Percentiles rank a stretch among this genome's conserved stretches.
phyloP scores from a whole-genome alignment of 2,329 filamentous ascomycete species.

The Penicillium sp. region DNA sequence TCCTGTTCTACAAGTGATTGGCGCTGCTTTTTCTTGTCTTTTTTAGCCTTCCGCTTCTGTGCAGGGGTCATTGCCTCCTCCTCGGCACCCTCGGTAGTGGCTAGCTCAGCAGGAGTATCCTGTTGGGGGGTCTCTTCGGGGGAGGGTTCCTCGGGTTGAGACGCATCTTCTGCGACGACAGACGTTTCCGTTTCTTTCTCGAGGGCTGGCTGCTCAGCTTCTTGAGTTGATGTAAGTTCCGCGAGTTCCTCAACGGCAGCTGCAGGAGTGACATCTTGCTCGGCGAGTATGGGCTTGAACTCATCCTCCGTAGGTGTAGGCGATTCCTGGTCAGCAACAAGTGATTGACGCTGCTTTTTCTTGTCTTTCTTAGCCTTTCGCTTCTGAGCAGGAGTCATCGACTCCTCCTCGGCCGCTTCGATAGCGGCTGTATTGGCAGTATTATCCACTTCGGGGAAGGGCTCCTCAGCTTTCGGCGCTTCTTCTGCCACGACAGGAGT shows the following conservation, averaged over 20 bases:
- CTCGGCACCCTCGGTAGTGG: conserved; percentile 1
- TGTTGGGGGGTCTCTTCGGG: not conserved
- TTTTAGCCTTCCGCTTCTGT: conserved; percentile 19
- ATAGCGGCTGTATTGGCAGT: not conserved
- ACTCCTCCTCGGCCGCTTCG: conserved; percentile 4
- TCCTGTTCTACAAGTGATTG: conserved; percentile 11
- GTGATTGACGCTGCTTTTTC: conserved; percentile 26
- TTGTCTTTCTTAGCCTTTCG: conserved; percentile 23
- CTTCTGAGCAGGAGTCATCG: conserved; percentile 19
- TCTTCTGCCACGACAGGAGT: conserved; percentile 1
- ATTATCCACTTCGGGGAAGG: not conserved
- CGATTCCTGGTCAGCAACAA: conserved; percentile 7
- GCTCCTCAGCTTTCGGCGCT: not conserved
- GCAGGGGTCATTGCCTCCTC: conserved; percentile 19
- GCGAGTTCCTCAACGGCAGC: not conserved
- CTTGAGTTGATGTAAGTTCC: not conserved
- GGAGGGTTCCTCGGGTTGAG: not conserved
- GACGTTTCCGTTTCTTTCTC: not conserved
- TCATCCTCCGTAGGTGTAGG: not conserved
- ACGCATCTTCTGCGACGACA: conserved; percentile 1
- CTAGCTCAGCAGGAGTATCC: conserved; percentile 1
- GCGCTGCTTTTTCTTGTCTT: conserved; percentile 24
- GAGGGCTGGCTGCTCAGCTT: not conserved
- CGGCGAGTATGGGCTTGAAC: not conserved
- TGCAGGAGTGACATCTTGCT: not conserved